Evolutionary conservation across 2,329 filamentous ascomycete genomes (phyloP).

Genomic region (Aspergillus pseudoviridinutans): DNA sequence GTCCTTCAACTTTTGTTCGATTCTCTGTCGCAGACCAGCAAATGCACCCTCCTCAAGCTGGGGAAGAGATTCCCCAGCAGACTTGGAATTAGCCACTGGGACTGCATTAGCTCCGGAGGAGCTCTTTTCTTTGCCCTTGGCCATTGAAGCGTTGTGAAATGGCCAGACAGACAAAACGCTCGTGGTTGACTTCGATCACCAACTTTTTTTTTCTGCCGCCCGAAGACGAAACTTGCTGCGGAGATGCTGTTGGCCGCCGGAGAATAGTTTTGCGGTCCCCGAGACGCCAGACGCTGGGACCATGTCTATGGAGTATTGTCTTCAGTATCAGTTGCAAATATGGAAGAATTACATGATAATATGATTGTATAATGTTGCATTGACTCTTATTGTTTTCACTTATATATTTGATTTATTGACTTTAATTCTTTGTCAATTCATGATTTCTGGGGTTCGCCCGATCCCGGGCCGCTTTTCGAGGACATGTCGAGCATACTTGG

Average conservation of each 20-base stretch:
- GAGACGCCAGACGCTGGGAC: conserved; percentile 3
- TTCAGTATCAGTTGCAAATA: not conserved
- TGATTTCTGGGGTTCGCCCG: conserved; percentile 25
- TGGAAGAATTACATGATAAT: not conserved
- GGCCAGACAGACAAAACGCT: conserved; percentile 15
- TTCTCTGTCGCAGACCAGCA: conserved; percentile 39
- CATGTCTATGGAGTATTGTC: not conserved
- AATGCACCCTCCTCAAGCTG: conserved; percentile 38
- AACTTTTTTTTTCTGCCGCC: conserved; percentile 30
- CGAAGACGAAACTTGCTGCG: conserved; percentile 14
- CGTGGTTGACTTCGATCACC: conserved; percentile 25
- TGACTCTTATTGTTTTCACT: not conserved
- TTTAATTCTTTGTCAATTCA: conserved; percentile 11
- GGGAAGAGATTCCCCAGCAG: conserved; percentile 24
- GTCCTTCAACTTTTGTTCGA: conserved; percentile 38
- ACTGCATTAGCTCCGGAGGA: conserved; percentile 23
- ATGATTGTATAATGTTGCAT: not conserved
- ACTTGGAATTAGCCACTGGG: conserved; percentile 16
- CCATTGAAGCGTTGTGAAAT: conserved; percentile 28
- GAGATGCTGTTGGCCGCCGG: conserved; percentile 20
- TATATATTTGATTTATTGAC: not conserved
- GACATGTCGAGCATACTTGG: conserved; percentile 24
- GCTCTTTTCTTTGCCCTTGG: conserved; percentile 36
- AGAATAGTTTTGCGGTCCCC: conserved; percentile 20
- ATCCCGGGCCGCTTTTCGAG: conserved; percentile 21